Evolutionary conservation across 2,329 filamentous ascomycete species (phyloP).

Genomic region (Bipolaris oryzae): DNA sequence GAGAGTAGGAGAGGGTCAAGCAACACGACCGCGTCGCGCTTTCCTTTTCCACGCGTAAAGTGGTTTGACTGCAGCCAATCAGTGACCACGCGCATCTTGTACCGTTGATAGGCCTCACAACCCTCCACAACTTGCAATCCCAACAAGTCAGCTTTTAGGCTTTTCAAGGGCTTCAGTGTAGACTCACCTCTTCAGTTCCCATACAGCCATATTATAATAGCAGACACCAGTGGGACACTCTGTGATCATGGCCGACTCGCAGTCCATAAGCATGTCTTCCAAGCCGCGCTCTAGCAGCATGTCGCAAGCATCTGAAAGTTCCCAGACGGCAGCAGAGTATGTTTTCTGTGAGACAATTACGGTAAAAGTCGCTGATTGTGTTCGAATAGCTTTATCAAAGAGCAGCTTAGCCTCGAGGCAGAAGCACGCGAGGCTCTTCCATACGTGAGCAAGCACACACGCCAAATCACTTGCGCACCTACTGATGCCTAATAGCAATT

Average conservation of each 20-base stretch:
- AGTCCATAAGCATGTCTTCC: constrained; percentile 26
- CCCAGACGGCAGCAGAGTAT: constrained; percentile 61
- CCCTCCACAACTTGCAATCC: not conserved
- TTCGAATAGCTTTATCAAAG: constrained; percentile 74
- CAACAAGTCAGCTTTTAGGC: not conserved
- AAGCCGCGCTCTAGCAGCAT: constrained; percentile 48
- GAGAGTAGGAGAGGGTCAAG: constrained; percentile 11
- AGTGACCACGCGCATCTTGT: constrained; percentile 14
- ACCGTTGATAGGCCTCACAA: constrained; percentile 7
- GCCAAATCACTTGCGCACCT: constrained; percentile 2
- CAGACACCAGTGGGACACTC: not conserved
- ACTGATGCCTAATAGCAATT: constrained; percentile 70
- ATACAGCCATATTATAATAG: not conserved
- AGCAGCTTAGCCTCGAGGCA: constrained; percentile 87
- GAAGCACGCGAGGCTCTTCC: constrained; percentile 94
- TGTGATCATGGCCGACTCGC: constrained; percentile 36
- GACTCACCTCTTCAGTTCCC: not conserved
- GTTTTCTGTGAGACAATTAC: not conserved
- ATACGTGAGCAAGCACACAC: constrained; percentile 72
- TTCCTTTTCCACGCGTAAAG: constrained; percentile 27
- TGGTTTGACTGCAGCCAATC: constrained; percentile 26
- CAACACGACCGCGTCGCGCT: constrained; percentile 24
- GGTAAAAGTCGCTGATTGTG: not conserved
- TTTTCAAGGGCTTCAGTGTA: not conserved
- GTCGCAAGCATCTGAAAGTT: constrained; percentile 56